Percentiles rank a stretch among this genome's conserved stretches.
These are phyloP conservation scores for Vigna mungo DNA, from an alignment of 306 rosid genomes.

Conservation along the genomic window DNA sequence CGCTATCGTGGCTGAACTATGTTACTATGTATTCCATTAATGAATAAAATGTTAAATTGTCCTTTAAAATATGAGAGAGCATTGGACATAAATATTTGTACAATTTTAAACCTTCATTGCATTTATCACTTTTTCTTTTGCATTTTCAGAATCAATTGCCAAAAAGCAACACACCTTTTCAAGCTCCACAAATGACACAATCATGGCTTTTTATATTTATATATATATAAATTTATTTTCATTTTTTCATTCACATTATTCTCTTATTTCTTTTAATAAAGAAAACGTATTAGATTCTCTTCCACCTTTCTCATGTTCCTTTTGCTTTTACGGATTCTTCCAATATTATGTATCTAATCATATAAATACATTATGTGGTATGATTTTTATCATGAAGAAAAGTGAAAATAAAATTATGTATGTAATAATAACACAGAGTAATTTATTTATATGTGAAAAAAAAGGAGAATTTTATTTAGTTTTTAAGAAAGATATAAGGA, in stretches of 20 bases:
- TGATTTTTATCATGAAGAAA: too few relatives aligned
- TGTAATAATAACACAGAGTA: too few relatives aligned
- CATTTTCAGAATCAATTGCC: conserved; percentile 10
- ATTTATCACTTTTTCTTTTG: neutral
- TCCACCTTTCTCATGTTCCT: conserved; percentile 34
- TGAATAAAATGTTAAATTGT: conserved; percentile 30
- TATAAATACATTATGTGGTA: too few relatives aligned
- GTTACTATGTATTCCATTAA: conserved; percentile 5
- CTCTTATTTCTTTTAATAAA: conserved; percentile 14
- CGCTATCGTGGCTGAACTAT: conserved; percentile 5
- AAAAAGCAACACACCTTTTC: conserved; percentile 19
- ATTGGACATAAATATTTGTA: conserved; percentile 1
- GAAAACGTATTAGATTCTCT: conserved; percentile 46
- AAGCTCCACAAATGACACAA: conserved; percentile 39
- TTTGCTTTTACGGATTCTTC: neutral
- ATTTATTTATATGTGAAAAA: too few relatives aligned
- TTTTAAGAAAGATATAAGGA: too few relatives aligned
- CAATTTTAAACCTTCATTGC: neutral
- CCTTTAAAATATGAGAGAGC: conserved; percentile 29
- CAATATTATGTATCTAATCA: neutral
- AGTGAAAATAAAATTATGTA: too few relatives aligned
- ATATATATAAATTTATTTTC: neutral
- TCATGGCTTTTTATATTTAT: neutral
- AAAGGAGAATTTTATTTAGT: too few relatives aligned
- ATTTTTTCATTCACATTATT: neutral